Evolutionary conservation across 164 flowering plant genomes (phyloP).

Genomic region (Stephania cephalantha): DNA sequence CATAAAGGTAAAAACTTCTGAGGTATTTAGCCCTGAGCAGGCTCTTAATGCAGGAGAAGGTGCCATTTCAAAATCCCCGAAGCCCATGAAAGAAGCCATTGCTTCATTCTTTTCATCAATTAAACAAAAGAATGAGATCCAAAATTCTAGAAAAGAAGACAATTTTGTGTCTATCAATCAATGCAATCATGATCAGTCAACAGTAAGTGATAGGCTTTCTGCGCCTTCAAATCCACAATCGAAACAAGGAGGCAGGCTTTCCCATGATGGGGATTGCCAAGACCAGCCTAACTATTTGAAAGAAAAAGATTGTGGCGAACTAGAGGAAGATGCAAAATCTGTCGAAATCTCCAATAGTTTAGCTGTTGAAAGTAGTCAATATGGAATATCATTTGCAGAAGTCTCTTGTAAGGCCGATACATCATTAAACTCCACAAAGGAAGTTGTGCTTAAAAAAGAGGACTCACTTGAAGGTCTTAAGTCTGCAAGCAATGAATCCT

Average conservation of each 20-base stretch:
- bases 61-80: conserved; percentile 34
- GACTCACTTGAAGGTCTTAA: conserved; percentile 32
- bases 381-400: background rate
- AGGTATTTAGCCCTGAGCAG: conserved; percentile 36
- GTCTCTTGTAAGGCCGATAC: conserved; percentile 13
- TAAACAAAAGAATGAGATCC: conserved; percentile 20
- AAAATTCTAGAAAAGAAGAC: conserved; percentile 20
- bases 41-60: conserved; percentile 62
- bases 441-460: conserved; percentile 41
- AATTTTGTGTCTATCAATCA: conserved; percentile 14
- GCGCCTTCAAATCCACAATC: conserved; percentile 88
- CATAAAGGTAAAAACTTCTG: conserved; percentile 1
- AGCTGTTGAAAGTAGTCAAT: conserved; percentile 17
- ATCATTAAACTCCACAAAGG: conserved; percentile 14
- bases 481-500: conserved; percentile 15
- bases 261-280: conserved; percentile 53
- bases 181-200: conserved; percentile 26
- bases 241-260: conserved; percentile 42
- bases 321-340: conserved; percentile 61
- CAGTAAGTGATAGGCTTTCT: conserved; percentile 48
- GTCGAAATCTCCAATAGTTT: conserved; percentile 64
- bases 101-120: conserved; percentile 44
- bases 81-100: conserved; percentile 52
- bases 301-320: conserved; percentile 46
- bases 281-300: conserved; percentile 41